Percentiles rank a stretch among this genome's conserved stretches.
These are phyloP conservation scores for Syzygium oleosum DNA, from an alignment of 345 rosid genomes.

Conservation along the genomic window DNA sequence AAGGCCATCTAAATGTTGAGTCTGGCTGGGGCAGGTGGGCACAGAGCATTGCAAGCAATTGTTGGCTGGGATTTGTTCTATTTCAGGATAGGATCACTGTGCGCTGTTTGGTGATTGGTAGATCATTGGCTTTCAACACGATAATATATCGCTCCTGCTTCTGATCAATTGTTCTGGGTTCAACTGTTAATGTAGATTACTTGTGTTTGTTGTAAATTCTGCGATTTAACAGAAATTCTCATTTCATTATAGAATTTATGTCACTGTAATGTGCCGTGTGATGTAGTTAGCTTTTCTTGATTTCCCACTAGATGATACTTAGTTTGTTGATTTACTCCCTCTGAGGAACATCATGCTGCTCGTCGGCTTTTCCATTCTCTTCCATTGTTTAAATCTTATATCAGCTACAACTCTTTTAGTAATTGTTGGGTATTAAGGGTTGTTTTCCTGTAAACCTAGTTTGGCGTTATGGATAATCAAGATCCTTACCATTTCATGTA, in stretches of 20 bases:
- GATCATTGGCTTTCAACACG: background rate
- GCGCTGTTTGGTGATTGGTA: background rate
- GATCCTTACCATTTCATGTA: background rate
- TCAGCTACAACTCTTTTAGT: background rate
- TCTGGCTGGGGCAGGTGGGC: background rate
- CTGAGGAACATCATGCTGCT: background rate
- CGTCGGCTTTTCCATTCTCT: background rate
- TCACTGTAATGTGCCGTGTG: background rate
- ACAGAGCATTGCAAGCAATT: background rate
- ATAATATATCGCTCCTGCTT: background rate
- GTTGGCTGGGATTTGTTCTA: background rate
- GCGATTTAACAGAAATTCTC: background rate
- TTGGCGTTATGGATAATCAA: background rate
- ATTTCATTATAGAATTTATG: background rate
- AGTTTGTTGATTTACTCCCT: background rate
- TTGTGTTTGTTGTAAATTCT: background rate
- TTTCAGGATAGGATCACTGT: background rate
- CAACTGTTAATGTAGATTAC: background rate
- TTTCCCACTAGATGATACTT: background rate
- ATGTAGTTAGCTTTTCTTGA: background rate
- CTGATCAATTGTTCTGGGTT: background rate
- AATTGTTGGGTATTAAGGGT: background rate
- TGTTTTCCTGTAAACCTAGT: background rate
- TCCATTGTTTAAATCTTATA: background rate
- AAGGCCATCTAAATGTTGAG: background rate